Evolutionary conservation across 2,329 filamentous ascomycete species (phyloP).

Genomic region (Plenodomus lindquistii): DNA sequence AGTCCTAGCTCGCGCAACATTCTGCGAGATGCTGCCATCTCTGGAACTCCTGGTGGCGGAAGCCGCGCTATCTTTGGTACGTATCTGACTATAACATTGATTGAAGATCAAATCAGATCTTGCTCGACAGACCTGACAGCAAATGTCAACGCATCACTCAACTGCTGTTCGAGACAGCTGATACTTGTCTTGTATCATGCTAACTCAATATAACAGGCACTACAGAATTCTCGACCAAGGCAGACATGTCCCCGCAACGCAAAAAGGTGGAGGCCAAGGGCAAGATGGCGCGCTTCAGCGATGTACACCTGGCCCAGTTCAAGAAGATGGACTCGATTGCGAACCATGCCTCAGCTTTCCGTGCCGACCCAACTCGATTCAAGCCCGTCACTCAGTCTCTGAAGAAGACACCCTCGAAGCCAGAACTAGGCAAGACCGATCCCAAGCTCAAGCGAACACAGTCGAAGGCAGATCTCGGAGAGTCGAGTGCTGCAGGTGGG

Average conservation of each 20-base stretch:
- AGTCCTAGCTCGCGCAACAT: conserved; percentile 64
- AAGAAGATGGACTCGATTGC: conserved; percentile 98
- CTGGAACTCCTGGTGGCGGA: conserved; percentile 50
- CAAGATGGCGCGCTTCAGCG: conserved; percentile 78
- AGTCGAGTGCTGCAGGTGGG: conserved; percentile 49
- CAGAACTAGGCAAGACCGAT: conserved; percentile 51
- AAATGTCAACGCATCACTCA: background rate
- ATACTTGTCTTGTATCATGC: background rate
- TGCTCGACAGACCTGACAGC: background rate
- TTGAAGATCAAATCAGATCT: background rate
- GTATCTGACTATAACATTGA: background rate
- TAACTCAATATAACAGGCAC: conserved; percentile 13
- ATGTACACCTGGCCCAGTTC: conserved; percentile 84
- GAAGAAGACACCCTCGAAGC: conserved; percentile 47
- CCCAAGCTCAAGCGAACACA: conserved; percentile 55
- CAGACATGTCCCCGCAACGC: conserved; percentile 56
- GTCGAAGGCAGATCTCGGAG: conserved; percentile 68
- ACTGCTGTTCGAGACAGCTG: background rate
- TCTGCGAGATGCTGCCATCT: conserved; percentile 69
- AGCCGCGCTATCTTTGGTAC: conserved; percentile 43
- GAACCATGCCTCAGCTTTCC: conserved; percentile 78
- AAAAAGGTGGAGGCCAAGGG: conserved; percentile 81
- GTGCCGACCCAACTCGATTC: conserved; percentile 59
- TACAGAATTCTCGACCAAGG: conserved; percentile 39
- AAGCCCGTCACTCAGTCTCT: conserved; percentile 49